Conservation (phyloP, 2,329 filamentous ascomycete species). For the Trichophyton verrucosum region DNA sequence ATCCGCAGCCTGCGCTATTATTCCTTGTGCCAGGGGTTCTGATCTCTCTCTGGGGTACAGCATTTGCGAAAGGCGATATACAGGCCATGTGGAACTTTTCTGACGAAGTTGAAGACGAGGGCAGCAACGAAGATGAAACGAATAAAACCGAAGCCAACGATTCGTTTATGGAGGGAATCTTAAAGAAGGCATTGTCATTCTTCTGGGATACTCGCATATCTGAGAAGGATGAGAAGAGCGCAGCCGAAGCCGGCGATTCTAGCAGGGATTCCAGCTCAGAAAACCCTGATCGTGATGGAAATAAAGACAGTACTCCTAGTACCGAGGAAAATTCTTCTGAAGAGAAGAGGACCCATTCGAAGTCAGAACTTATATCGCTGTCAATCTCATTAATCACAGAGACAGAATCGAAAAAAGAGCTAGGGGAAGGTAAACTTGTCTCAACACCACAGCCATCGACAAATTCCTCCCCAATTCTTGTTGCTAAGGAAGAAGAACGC, state of each 20-base stretch:
- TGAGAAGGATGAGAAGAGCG: not conserved
- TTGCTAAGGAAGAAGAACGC: conserved; percentile 20
- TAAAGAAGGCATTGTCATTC: not conserved
- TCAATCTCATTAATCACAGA: conserved; percentile 23
- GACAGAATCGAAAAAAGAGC: not conserved
- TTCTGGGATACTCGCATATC: not conserved
- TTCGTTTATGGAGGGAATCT: not conserved
- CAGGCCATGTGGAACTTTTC: conserved; percentile 68
- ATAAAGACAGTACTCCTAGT: not conserved
- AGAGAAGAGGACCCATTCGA: not conserved
- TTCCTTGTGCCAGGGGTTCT: conserved; percentile 86
- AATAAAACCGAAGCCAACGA: conserved; percentile 28
- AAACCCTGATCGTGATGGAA: not conserved
- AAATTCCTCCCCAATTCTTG: conserved; percentile 1
- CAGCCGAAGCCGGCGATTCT: not conserved
- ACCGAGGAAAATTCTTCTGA: not conserved
- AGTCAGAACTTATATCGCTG: conserved; percentile 20
- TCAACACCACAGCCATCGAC: not conserved
- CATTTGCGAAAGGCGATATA: conserved; percentile 57
- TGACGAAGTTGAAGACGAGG: conserved; percentile 45
- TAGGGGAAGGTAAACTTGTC: not conserved
- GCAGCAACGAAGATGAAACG: conserved; percentile 11
- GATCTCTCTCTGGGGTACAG: conserved; percentile 61
- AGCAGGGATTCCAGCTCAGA: not conserved
- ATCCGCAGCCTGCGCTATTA: conserved; percentile 78